These are phyloP conservation scores for Yamadazyma friedrichii DNA, from an alignment of 1,139 yeast species.

Conservation along the genomic window DNA sequence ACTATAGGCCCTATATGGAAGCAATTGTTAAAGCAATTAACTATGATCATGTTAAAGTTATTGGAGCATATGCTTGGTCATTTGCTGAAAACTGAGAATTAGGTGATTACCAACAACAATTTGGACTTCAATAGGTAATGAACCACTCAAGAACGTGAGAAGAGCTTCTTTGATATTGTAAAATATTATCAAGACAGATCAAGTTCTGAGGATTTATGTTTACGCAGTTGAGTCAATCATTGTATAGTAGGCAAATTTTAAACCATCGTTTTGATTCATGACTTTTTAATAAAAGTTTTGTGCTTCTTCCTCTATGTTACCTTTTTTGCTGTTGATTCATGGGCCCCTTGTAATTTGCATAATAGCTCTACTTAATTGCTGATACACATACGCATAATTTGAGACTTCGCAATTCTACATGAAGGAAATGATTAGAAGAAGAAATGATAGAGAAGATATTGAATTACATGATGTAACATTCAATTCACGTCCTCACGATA, in stretches of 20 bases:
- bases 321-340: too few relatives aligned
- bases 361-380: too few relatives aligned
- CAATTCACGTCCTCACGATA: conserved; percentile 7
- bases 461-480: conserved; percentile 12
- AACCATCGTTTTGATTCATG: too few relatives aligned
- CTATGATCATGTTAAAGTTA: conserved; percentile 25
- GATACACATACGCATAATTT: too few relatives aligned
- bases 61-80: conserved; percentile 36
- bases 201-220: too few relatives aligned
- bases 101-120: conserved; percentile 29
- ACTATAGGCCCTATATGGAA: conserved; percentile 27
- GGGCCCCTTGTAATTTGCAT: too few relatives aligned
- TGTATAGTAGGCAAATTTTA: too few relatives aligned
- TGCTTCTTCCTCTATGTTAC: too few relatives aligned
- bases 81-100: conserved; percentile 30
- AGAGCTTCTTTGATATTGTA: conserved; percentile 29
- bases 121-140: conserved; percentile 35
- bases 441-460: conserved; percentile 1
- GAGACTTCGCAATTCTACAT: too few relatives aligned
- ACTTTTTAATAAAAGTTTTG: too few relatives aligned
- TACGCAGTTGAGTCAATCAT: too few relatives aligned
- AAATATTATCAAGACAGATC: conserved; percentile 17
- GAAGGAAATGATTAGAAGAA: conserved; percentile 1
- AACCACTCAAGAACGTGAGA: conserved; percentile 31
- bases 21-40: conserved; percentile 26